Conservation (phyloP, 305 asterid genomes). For the Ajuga reptans region DNA sequence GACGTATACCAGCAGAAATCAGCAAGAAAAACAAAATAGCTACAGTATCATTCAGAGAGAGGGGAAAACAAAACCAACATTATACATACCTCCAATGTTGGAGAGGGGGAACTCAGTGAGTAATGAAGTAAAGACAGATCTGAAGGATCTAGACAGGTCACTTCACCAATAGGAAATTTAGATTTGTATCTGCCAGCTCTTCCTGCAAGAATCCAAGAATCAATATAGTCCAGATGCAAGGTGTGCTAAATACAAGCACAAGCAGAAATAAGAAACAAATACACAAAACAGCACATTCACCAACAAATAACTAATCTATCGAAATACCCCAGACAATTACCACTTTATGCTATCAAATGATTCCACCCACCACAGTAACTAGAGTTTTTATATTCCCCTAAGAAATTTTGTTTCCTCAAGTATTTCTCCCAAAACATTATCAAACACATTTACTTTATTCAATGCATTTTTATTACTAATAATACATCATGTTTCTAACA, state of each 20-base stretch:
- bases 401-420: not conserved
- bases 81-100: conserved; percentile 56
- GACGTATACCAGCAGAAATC: conserved; percentile 17
- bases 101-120: conserved; percentile 68
- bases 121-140: conserved; percentile 83
- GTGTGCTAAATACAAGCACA: not conserved
- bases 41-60: not conserved
- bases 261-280: not conserved
- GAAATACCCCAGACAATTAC: too few relatives aligned
- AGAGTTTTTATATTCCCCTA: not conserved
- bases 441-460: not conserved
- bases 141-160: conserved; percentile 54
- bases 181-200: conserved; percentile 96
- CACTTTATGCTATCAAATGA: not conserved
- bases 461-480: not conserved
- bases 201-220: conserved; percentile 44
- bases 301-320: not conserved
- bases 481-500: not conserved
- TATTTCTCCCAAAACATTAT: not conserved
- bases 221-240: not conserved
- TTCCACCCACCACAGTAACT: not conserved
- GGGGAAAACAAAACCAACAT: conserved; percentile 1
- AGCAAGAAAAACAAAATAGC: conserved; percentile 3
- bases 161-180: conserved; percentile 73
- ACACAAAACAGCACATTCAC: not conserved